These are phyloP conservation scores for Kwoniella pini DNA, from an alignment of 768 basidiomycete species.

Conservation along the genomic window DNA sequence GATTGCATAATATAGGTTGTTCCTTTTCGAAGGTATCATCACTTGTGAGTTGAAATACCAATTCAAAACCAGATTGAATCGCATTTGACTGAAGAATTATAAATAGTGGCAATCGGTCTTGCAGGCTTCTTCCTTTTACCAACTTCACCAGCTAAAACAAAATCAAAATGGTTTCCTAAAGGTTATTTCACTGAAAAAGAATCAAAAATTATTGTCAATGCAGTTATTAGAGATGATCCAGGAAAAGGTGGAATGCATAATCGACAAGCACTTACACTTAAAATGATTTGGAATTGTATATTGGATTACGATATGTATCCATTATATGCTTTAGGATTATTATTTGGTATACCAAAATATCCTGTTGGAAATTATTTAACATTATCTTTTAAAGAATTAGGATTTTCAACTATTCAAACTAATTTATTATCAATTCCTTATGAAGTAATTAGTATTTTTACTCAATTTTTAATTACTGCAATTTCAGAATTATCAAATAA, in stretches of 20 bases:
- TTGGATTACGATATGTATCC: conserved; percentile 51
- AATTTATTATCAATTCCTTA: conserved; percentile 52
- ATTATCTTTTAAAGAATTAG: conserved; percentile 41
- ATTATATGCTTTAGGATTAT: conserved; percentile 50
- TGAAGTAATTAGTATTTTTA: conserved; percentile 44
- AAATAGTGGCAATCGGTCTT: conserved; percentile 43
- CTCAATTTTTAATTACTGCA: conserved; percentile 24
- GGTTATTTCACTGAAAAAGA: conserved; percentile 53
- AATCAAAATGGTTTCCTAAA: conserved; percentile 42
- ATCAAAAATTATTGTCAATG: conserved; percentile 53
- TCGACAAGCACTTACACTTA: conserved; percentile 44
- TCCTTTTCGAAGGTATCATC: conserved; percentile 59
- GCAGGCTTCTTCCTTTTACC: conserved; percentile 53
- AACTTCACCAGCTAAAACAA: conserved; percentile 45
- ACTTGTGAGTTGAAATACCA: conserved; percentile 14
- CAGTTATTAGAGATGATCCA: conserved; percentile 32
- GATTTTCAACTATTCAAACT: conserved; percentile 49
- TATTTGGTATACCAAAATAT: conserved; percentile 47
- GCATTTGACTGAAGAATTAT: neutral
- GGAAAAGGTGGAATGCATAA: conserved; percentile 36
- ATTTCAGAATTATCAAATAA: conserved; percentile 29
- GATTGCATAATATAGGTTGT: too few relatives aligned
- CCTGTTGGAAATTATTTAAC: conserved; percentile 45
- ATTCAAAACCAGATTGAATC: neutral
- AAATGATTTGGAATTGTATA: conserved; percentile 37